Base-by-base conservation (phyloP, 2,329 filamentous ascomycete species). In the Pyrenophora graminea region DNA sequence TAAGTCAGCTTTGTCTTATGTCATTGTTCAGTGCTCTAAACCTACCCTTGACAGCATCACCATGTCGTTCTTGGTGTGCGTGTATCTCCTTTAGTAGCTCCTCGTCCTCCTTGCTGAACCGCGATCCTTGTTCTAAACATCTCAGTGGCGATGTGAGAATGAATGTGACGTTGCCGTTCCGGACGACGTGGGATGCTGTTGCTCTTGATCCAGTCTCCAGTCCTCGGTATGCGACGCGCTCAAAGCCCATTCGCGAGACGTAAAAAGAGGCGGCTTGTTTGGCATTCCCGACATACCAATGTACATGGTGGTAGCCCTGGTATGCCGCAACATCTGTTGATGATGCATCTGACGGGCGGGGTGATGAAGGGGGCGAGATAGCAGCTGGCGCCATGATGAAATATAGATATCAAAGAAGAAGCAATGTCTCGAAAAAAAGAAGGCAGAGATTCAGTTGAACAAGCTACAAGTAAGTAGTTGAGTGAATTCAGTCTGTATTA, bases 271-370 rank as follows among this genome's bases (percentile, higher is more conserved):
- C 92, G 2, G 91, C 90, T 79, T 97, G 92, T 77, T 97, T 97
- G 64, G 93, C 92, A 71, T 97, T 97, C 70, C 92, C 91, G 25
- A 97, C 93, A 79, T 91, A 96, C 92, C 92, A 97, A 62, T 91
- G 92, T 49, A 96, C 84, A 75, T 96, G 90, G 76, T 96, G 90
- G 73, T 96, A 97, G 69, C 90, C 91, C 55, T 85, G 84, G 78
- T 96, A 92, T 70, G 74, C 55, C 64, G 77, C 63, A 63, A 80
- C 42, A 68, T 71, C 67, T 30, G 61, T 61, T 13, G 64, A 58
- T n/a, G 58, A 53, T 19, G 63, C 47, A 36, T 58, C 53, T 19
- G 61, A 53, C 7, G 57, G 58, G 10, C 52, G 55, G 10, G 71
- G 68, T n/a, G 71, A 73, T 61, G 77, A 72, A 55, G 79, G 78